Conservation (phyloP, 495 filamentous ascomycete species). For the Penicillium turbatum region DNA sequence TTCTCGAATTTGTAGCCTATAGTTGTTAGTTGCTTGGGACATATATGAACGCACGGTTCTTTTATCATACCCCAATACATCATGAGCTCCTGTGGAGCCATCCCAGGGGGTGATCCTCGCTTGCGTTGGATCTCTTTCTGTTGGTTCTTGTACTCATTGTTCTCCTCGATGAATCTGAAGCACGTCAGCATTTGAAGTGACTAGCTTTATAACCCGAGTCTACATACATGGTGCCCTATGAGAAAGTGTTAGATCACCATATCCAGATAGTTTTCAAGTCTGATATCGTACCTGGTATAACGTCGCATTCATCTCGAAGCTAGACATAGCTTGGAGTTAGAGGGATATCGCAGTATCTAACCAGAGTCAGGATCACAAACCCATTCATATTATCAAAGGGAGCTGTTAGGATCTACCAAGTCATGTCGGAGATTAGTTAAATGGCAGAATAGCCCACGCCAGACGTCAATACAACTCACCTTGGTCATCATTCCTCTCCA, state of each 20-base stretch:
- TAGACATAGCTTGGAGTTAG: constrained; percentile 28
- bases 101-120: constrained; percentile 50
- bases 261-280: constrained; percentile 10
- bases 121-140: constrained; percentile 48
- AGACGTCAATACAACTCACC: constrained; percentile 40
- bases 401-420: constrained; percentile 68
- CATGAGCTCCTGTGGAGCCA: constrained; percentile 61
- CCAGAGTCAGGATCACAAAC: constrained; percentile 40
- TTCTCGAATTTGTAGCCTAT: constrained; percentile 96
- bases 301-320: constrained; percentile 96
- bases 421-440: not conserved
- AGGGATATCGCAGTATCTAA: not conserved
- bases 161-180: constrained; percentile 86
- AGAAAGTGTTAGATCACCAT: constrained; percentile 5
- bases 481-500: constrained; percentile 99
- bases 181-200: constrained; percentile 7
- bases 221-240: constrained; percentile 74
- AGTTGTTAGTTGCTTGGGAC: constrained; percentile 8
- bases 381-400: constrained; percentile 79
- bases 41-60: not conserved
- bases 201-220: not conserved
- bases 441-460: not conserved
- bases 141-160: constrained; percentile 62
- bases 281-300: constrained; percentile 67
- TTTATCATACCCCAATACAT: constrained; percentile 53